phyloP scores from a whole-genome alignment of 169 alveolate species.

The Plasmodium blacklocki region DNA sequence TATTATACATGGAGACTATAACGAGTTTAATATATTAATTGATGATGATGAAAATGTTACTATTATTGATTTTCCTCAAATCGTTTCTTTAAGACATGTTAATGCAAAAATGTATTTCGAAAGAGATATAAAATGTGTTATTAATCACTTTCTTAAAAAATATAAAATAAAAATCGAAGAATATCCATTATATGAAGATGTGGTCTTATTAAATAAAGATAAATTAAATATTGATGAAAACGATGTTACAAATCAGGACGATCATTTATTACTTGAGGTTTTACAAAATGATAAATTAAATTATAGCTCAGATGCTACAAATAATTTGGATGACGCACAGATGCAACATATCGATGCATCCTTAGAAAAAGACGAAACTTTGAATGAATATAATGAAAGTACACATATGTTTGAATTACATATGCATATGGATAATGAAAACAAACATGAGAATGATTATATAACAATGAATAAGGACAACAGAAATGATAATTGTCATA shows the following conservation, averaged over 20 bases:
- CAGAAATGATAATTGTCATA: not conserved
- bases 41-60: constrained; percentile 90
- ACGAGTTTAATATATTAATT: constrained; percentile 97
- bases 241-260: constrained; percentile 12
- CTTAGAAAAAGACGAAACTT: not conserved
- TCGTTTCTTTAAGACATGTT: constrained; percentile 95
- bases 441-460: not conserved
- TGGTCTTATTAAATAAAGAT: constrained; percentile 20
- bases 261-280: constrained; percentile 7
- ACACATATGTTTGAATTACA: too few species aligned
- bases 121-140: constrained; percentile 95
- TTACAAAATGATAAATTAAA: constrained; percentile 64
- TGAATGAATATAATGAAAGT: not conserved
- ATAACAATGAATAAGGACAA: not conserved
- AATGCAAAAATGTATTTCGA: constrained; percentile 95
- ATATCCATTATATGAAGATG: constrained; percentile 88
- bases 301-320: constrained; percentile 18
- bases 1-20: constrained; percentile 98
- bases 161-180: constrained; percentile 92
- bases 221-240: constrained; percentile 17
- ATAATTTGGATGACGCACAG: constrained; percentile 1
- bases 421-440: not conserved
- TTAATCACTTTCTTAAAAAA: constrained; percentile 92
- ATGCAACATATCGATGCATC: constrained; percentile 16
- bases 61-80: constrained; percentile 98